Base-by-base conservation (phyloP, 2,329 filamentous ascomycete genomes). In the Fusarium austroafricanum region DNA sequence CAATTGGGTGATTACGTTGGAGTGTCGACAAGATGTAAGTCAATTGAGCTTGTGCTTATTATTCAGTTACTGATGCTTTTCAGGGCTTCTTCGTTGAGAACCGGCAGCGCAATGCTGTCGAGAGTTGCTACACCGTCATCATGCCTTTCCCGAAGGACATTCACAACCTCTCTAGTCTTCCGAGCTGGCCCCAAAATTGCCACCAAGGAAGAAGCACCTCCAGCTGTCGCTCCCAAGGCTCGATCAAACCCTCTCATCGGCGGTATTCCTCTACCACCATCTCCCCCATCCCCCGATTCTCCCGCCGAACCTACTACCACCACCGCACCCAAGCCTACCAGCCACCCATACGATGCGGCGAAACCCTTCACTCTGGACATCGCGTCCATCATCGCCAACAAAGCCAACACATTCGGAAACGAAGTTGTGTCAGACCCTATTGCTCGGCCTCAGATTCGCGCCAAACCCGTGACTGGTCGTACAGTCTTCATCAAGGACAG, bases 401-500 rank as follows among this genome's bases (percentile, higher is more conserved):
- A 77, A 43, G 66, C 75, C 39, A 75, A 71, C 50, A 38, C 61
- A 29, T 73, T 68, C 40, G 65, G 65, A 45, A 51, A 51, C 3
- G 39, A 54, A 14, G 15, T 65, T n/a, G 33, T 67, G 17, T 49
- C 64, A 37, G 71, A 77, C 17, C 70, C 76, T 8, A 61, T 75
- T 26, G 52, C 71, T 11, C 73, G 75, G 2, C 76, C 79, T 28
- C 75, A 73, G 12, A 55, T 75, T 9, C 73, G 72, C 33, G 67
- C 77, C 45, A 75, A 75, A 55, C 61, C 77, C 47, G 75, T 86
- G 44, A 73, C 72, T 12, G 76, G 77, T 50, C 76, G 77, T 51
- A 81, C 78, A 51, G 76, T 84, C 66, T 80, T 80, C 64, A 66
- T 81, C 66, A 74, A 71, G 59, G 71, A 76, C 31, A 64, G 71